A percentile compares a stretch with the other conserved stretches of the same genome.
These are phyloP conservation scores for Chamaenerion angustifolium DNA, from an alignment of 345 rosid genomes.

Conservation along the genomic window DNA sequence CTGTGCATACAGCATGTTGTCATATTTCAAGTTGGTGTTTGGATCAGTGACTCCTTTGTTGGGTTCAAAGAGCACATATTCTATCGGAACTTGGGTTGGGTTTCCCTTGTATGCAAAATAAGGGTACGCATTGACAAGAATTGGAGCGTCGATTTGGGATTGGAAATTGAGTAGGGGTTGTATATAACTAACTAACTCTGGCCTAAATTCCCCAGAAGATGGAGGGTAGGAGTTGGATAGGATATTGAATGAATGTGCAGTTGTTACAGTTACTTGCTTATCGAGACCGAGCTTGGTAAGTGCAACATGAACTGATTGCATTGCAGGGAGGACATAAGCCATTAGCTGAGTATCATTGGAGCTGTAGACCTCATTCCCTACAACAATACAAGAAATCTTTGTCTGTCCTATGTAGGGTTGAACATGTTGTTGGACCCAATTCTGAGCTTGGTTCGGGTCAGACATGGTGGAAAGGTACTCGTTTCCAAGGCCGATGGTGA, in stretches of 20 bases:
- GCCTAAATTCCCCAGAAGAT: conserved; percentile 47
- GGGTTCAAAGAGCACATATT: conserved; percentile 64
- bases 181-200: conserved; percentile 34
- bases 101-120: conserved; percentile 61
- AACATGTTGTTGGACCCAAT: conserved; percentile 54
- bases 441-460: conserved; percentile 43
- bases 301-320: conserved; percentile 36
- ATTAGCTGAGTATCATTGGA: conserved; percentile 23
- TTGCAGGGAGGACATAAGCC: conserved; percentile 52
- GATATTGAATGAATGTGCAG: conserved; percentile 51
- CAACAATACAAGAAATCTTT: conserved; percentile 43
- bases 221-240: conserved; percentile 56
- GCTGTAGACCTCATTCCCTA: conserved; percentile 66
- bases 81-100: conserved; percentile 40
- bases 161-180: conserved; percentile 47
- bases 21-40: conserved; percentile 47
- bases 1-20: conserved; percentile 85
- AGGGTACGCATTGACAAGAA: conserved; percentile 78
- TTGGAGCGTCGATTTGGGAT: conserved; percentile 46
- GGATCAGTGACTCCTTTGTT: conserved; percentile 55
- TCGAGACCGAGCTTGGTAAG: conserved; percentile 49
- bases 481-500: conserved; percentile 60
- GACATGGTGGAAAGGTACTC: conserved; percentile 40
- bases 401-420: conserved; percentile 45
- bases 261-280: conserved; percentile 45